Evolutionary conservation across 768 basidiomycete species (phyloP), one percentile per base, ranked within the genome.

Genomic region (Glaciozyma martinii): DNA sequence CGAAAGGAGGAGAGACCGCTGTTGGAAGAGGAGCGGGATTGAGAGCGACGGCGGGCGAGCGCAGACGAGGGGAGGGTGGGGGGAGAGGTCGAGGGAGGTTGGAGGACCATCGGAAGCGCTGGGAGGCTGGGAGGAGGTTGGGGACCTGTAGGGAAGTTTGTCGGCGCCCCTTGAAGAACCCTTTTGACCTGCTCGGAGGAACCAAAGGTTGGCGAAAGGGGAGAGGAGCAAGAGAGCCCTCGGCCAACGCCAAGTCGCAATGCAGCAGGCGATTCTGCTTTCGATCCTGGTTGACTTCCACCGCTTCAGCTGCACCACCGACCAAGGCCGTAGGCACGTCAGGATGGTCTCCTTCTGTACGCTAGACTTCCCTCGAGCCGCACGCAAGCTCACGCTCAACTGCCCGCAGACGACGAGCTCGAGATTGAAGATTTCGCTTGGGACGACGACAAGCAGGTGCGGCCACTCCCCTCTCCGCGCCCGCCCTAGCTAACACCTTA

Each of bases 371-470:
- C 6, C 4, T 13, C 15, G 6, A 46, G 19, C 37, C 32, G 10
- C 3, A 30, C 40, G 1, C 8, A 7, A 47, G 40, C 46, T 43
- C 25, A 33, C 32, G 5, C 47, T 55, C 40, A 12, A 25, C 23
- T 2, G 16, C 3, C 56, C 46, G 46, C 67, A 74, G 72, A 97
- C 80, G 92, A 97, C 80, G 93, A 95, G 77, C 85, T 97, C 32
- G 92, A 97, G 76, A 95, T 97, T 60, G 94, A 97, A 75, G 93
- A 95, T 73, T 93, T 95, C 85, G 83, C 80, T 18, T 95, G 90
- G 90, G 91, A 94, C 76, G 81, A 81, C 63, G 61, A 83, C 81
- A 67, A 90, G 55, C 66, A 70, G 65, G 63, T 60, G 0, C 8
- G 32, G 9, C 13, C 37, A 23, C 16, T n/a, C 3, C n/a, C 32